A percentile compares a stretch with the other conserved stretches of the same genome.
Conservation (phyloP, 345 rosid species). For the Arabidopsis thaliana region TAIR10.1 NC_003075.7:17576001-17576500, state of each 20-base stretch:
- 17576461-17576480: background rate
- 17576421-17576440: background rate
- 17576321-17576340: slow-evolving; percentile 37
- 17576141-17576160: slow-evolving; percentile 15
- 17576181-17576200: background rate
- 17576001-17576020: slow-evolving; percentile 44
- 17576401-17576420: background rate
- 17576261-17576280: slow-evolving; percentile 32
- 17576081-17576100: background rate
- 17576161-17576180: slow-evolving; percentile 9
- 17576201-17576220: background rate
- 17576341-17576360: slow-evolving; percentile 40
- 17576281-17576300: slow-evolving; percentile 36
- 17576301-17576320: slow-evolving; percentile 1
- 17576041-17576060: slow-evolving; percentile 27
- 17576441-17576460: slow-evolving; percentile 29
- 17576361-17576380: slow-evolving; percentile 26
- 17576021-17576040: slow-evolving; percentile 42
- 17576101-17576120: slow-evolving; percentile 19
- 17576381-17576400: slow-evolving; percentile 25
- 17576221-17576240: slow-evolving; percentile 41
- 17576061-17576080: slow-evolving; percentile 39
- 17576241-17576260: slow-evolving; percentile 26
- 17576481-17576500: background rate
- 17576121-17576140: slow-evolving; percentile 40